Percentiles rank a stretch among this genome's conserved stretches.
These are phyloP conservation scores for Endoconidiophora laricicola DNA, from an alignment of 2,329 filamentous ascomycete genomes.

Conservation along the genomic window DNA sequence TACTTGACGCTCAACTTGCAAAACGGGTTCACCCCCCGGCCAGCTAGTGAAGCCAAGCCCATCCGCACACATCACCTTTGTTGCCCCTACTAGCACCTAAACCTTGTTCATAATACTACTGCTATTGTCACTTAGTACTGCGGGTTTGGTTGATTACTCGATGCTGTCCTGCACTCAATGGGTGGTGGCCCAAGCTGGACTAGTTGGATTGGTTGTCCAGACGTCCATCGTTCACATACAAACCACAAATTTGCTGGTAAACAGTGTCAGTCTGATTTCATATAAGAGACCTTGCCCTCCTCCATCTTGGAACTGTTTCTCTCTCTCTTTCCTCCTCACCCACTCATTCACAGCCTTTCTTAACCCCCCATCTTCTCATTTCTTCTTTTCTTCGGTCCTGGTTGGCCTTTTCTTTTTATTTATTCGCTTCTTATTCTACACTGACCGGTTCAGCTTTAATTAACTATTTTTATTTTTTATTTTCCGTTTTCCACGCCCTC, in stretches of 20 bases:
- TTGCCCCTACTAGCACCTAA: too few relatives aligned
- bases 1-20: too few relatives aligned
- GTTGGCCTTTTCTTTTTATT: conserved; percentile 12
- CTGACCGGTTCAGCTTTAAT: conserved; percentile 13
- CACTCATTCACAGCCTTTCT: conserved; percentile 8
- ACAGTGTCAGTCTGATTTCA: not conserved
- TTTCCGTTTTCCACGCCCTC: conserved; percentile 9
- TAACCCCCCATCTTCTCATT: not conserved
- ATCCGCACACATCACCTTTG: too few relatives aligned
- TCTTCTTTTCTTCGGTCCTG: conserved; percentile 13
- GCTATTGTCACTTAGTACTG: too few relatives aligned
- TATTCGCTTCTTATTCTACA: conserved; percentile 6
- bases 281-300: conserved; percentile 8
- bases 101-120: too few relatives aligned
- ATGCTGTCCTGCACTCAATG: too few relatives aligned
- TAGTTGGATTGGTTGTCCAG: too few relatives aligned
- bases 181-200: too few relatives aligned
- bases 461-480: conserved; percentile 15
- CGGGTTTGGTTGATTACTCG: too few relatives aligned
- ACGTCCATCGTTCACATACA: too few relatives aligned
- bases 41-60: too few relatives aligned
- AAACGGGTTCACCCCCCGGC: too few relatives aligned
- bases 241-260: not conserved
- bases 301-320: not conserved
- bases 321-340: conserved; percentile 11